Evolutionary conservation across 1,284 basidiomycete species (phyloP).

Genomic region (Ustanciosporium gigantosporum): DNA sequence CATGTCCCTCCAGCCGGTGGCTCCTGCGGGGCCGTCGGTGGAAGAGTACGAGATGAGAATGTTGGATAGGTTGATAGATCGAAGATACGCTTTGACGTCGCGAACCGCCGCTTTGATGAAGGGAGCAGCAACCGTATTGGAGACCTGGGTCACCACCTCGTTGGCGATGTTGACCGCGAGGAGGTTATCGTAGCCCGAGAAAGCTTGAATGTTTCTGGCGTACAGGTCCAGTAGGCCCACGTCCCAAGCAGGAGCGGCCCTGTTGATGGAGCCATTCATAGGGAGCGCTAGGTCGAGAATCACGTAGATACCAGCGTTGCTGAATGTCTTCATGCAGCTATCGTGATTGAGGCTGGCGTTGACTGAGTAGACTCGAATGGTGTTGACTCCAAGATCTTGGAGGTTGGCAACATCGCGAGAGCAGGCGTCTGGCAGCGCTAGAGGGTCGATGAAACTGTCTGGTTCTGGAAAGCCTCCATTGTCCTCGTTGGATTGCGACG

Average conservation of each 20-base stretch:
- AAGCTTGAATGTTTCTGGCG: slow-evolving; percentile 74
- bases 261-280: slow-evolving; percentile 82
- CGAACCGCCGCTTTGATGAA: slow-evolving; percentile 89
- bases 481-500: slow-evolving; percentile 65
- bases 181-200: slow-evolving; percentile 62
- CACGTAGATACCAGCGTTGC: slow-evolving; percentile 80
- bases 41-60: slow-evolving; percentile 82
- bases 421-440: slow-evolving; percentile 73
- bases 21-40: slow-evolving; percentile 72
- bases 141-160: slow-evolving; percentile 72
- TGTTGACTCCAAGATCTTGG: slow-evolving; percentile 64
- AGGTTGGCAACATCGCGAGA: slow-evolving; percentile 78
- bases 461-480: slow-evolving; percentile 71
- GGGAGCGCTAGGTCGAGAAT: slow-evolving; percentile 88
- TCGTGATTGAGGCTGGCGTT: slow-evolving; percentile 81
- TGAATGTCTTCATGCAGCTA: slow-evolving; percentile 77
- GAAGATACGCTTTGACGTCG: slow-evolving; percentile 77
- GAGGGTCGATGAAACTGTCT: slow-evolving; percentile 70
- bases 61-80: slow-evolving; percentile 69
- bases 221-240: slow-evolving; percentile 81
- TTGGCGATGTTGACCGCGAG: slow-evolving; percentile 80
- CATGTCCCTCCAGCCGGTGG: slow-evolving; percentile 62
- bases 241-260: slow-evolving; percentile 75
- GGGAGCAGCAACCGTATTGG: slow-evolving; percentile 71
- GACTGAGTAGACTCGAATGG: slow-evolving; percentile 73